phyloP scores from a whole-genome alignment of 306 rosid genomes.

The Albizia julibrissin region DNA sequence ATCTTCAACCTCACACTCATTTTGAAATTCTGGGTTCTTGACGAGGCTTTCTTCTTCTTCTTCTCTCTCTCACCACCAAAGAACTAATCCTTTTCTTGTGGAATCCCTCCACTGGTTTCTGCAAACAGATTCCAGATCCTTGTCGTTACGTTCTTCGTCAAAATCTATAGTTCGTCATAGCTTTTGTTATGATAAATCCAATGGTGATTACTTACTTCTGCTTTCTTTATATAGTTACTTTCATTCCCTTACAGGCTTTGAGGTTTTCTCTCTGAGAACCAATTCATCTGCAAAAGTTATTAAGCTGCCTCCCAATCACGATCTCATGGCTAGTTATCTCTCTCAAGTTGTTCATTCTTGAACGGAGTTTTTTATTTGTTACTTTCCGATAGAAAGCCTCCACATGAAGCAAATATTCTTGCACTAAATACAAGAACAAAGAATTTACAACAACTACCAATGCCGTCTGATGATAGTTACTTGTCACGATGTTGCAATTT shows the following conservation, averaged over 20 bases:
- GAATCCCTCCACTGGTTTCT: neutral
- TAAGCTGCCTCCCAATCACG: too few species aligned
- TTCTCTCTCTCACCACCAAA: too few species aligned
- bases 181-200: too few species aligned
- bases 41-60: conserved; percentile 4
- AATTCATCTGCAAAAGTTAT: too few species aligned
- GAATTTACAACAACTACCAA: neutral
- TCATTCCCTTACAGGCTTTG: too few species aligned
- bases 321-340: too few species aligned
- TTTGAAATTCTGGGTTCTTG: neutral
- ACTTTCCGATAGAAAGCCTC: too few species aligned
- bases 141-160: too few species aligned
- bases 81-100: neutral
- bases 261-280: neutral
- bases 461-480: neutral
- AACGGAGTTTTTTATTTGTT: neutral
- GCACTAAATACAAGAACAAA: neutral
- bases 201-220: too few species aligned
- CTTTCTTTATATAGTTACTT: too few species aligned
- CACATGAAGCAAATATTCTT: neutral
- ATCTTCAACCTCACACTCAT: too few species aligned
- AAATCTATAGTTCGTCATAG: too few species aligned
- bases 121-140: neutral
- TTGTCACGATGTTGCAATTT: neutral
- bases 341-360: neutral